Base-by-base conservation (phyloP, 2,329 filamentous ascomycete species). In the Apiospora sp. region DNA sequence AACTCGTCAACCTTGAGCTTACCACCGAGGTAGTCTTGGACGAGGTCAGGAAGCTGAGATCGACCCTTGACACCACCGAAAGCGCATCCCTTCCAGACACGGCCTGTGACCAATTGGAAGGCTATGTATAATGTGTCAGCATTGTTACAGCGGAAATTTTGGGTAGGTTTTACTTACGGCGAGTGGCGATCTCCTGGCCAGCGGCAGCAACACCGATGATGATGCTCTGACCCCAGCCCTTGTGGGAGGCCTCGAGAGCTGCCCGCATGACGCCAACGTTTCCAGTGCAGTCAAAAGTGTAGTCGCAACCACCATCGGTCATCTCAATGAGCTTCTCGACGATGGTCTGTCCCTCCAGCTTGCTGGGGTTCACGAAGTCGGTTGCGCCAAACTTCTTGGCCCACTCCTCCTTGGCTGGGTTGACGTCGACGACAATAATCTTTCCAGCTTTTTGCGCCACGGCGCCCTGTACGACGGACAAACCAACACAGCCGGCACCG, bases 21-120 rank as follows among this genome's bases (percentile, higher is more conserved):
- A 78, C 95, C 95, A 71, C 89, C 89, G 83, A 97, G 88, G 86
- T 99, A 99, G 84, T 98, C 96, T 77, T 91, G 86, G 34, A 99
- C 95, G 54, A 99, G 91, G 73, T 89, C 92, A 68, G 93, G 93
- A 76, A 99, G 91, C 86, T 99, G 96, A 46, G 93, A 92, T 81
- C 96, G 95, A 78, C 96, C 96, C 89, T 98, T 99, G 89, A 99
- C 95, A 79, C 96, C 96, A 78, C 96, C 96, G 80, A 99, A 99
- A 24, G 96, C 96, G 82, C 96, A 98, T 71, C 96, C 96, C 87
- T 94, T 97, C 96, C 96, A 99, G 74, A 97, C 93, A 82, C 96
- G 95, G 74, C 96, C 96, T 64, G 96, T 99, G 78, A 99, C 96
- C 75, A 99, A 91, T 88, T 98, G 96, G 92, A 99, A 99, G 82